phyloP scores from a whole-genome alignment of 805 yeast species.

The Yarrowia keelungensis region DNA sequence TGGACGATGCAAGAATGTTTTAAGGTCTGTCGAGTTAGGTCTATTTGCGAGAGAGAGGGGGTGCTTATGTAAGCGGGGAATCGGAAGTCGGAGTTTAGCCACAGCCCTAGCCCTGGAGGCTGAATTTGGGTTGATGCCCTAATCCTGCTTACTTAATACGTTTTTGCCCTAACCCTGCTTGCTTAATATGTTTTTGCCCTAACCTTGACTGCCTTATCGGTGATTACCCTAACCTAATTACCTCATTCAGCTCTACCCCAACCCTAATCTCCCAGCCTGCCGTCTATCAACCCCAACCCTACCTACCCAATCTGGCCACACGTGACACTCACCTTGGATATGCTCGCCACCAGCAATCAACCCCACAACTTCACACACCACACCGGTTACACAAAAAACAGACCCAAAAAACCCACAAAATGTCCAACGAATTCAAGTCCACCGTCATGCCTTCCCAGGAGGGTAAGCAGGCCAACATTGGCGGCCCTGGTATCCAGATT shows the following conservation, averaged over 20 bases:
- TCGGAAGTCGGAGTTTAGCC: too few species aligned
- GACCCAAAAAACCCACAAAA: neutral
- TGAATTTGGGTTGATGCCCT: too few species aligned
- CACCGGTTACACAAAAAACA: neutral
- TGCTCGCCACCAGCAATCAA: slow-evolving; percentile 37
- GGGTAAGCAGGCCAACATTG: slow-evolving; percentile 35
- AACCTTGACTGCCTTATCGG: too few species aligned
- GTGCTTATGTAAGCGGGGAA: neutral
- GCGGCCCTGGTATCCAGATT: slow-evolving; percentile 37
- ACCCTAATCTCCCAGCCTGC: neutral
- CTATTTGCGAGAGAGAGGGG: too few species aligned
- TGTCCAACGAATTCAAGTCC: slow-evolving; percentile 39
- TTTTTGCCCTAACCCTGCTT: too few species aligned
- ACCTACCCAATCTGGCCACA: neutral
- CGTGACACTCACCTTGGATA: slow-evolving; percentile 1
- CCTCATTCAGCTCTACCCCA: too few species aligned
- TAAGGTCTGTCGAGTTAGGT: neutral
- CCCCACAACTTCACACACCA: slow-evolving; percentile 19
- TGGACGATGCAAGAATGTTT: neutral
- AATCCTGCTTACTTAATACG: too few species aligned
- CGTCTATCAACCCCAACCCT: neutral
- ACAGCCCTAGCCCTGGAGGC: too few species aligned
- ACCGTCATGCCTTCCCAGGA: slow-evolving; percentile 39
- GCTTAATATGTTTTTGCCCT: too few species aligned
- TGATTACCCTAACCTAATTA: too few species aligned